Conservation (phyloP, 2,329 filamentous ascomycete species). For the Pseudocercospora macadamiae region DNA sequence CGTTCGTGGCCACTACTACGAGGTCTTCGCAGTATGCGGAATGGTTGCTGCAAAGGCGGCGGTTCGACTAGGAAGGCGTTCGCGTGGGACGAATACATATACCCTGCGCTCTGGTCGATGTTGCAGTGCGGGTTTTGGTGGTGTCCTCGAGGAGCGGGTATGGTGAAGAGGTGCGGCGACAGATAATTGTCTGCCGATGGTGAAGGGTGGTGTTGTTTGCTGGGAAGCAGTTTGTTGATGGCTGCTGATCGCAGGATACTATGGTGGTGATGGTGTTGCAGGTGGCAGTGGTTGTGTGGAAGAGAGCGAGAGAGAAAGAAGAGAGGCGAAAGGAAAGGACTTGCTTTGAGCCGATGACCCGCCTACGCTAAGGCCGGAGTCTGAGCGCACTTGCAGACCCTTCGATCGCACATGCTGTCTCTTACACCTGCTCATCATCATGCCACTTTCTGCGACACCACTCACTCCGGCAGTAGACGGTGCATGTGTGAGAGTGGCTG, state of each 20-base stretch:
- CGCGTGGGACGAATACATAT: slow-evolving; percentile 99
- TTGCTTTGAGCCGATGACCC: neutral
- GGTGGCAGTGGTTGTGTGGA: slow-evolving; percentile 2
- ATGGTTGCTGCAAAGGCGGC: slow-evolving; percentile 85
- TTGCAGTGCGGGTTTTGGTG: slow-evolving; percentile 20
- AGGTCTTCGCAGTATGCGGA: slow-evolving; percentile 93
- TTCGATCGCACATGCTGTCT: neutral
- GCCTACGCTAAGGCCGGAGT: too few relatives aligned
- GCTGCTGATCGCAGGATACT: slow-evolving; percentile 17
- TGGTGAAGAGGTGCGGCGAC: slow-evolving; percentile 24
- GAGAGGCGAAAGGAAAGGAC: neutral
- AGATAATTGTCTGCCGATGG: slow-evolving; percentile 20
- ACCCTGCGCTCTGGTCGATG: slow-evolving; percentile 51
- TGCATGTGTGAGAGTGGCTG: neutral
- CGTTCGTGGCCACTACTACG: slow-evolving; percentile 80
- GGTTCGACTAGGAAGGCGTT: slow-evolving; percentile 91
- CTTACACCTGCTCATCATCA: neutral
- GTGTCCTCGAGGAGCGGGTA: slow-evolving; percentile 25
- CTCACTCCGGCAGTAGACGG: neutral
- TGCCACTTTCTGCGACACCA: neutral
- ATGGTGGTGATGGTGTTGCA: slow-evolving; percentile 11
- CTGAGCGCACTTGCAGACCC: too few relatives aligned
- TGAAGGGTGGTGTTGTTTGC: slow-evolving; percentile 16
- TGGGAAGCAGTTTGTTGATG: slow-evolving; percentile 13
- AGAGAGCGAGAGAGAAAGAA: slow-evolving; percentile 7